phyloP scores from a whole-genome alignment of 2,329 filamentous ascomycete genomes.

The Alternaria sp. region DNA sequence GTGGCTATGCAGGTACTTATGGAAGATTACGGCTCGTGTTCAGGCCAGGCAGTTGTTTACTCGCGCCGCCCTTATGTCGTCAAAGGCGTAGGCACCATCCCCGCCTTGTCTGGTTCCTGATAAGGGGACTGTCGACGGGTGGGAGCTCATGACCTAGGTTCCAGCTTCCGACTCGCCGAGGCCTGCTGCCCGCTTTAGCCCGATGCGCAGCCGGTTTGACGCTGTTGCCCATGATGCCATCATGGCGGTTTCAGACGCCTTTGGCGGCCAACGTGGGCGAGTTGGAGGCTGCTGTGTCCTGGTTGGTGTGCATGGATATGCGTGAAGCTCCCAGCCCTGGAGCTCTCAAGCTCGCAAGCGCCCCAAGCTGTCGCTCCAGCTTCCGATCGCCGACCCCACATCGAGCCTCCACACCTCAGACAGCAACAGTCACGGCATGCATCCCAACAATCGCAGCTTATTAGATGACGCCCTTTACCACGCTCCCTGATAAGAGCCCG shows the following conservation, averaged over 20 bases:
- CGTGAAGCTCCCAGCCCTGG: conserved; percentile 9
- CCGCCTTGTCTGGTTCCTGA: conserved; percentile 32
- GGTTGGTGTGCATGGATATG: conserved; percentile 10
- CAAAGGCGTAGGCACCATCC: conserved; percentile 35
- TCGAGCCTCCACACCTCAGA: conserved; percentile 26
- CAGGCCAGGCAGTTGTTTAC: conserved; percentile 25
- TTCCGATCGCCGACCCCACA: conserved; percentile 27
- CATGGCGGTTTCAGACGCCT: conserved; percentile 42
- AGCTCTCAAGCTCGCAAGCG: conserved; percentile 9
- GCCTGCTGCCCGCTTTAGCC: conserved; percentile 28
- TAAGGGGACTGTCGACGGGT: conserved; percentile 34
- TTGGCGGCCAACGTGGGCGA: conserved; percentile 41
- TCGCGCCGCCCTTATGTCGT: conserved; percentile 32
- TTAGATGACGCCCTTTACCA: conserved; percentile 24
- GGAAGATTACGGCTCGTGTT: conserved; percentile 22
- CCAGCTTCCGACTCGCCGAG: conserved; percentile 40
- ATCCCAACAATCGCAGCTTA: conserved; percentile 30
- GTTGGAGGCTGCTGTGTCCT: conserved; percentile 35
- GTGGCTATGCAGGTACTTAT: conserved; percentile 38
- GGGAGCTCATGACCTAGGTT: conserved; percentile 26
- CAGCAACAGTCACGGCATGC: conserved; percentile 34
- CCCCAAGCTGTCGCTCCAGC: conserved; percentile 13
- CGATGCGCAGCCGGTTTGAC: conserved; percentile 34
- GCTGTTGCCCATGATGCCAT: conserved; percentile 37
- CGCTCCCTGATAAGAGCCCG: conserved; percentile 35